Conservation (phyloP, 345 rosid genomes). For the Chamaenerion angustifolium region DNA sequence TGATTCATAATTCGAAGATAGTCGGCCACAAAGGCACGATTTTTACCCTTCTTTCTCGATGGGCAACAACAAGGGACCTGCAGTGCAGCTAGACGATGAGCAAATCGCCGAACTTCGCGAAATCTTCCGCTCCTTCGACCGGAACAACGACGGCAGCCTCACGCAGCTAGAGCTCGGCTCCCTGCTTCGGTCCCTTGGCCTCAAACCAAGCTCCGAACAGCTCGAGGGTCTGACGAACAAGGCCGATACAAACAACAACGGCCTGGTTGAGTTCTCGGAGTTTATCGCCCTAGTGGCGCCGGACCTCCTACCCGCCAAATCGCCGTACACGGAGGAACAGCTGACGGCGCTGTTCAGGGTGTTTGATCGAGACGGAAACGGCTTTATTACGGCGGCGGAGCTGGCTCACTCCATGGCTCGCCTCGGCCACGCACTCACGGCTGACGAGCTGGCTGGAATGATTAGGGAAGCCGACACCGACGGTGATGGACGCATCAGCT, state of each 20-base stretch:
- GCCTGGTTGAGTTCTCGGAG: constrained; percentile 77
- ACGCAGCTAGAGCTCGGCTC: constrained; percentile 87
- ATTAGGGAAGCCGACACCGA: constrained; percentile 88
- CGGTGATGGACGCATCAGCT: constrained; percentile 80
- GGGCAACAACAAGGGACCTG: constrained; percentile 27
- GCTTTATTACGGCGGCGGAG: constrained; percentile 70
- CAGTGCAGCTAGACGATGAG: constrained; percentile 50
- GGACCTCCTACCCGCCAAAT: constrained; percentile 45
- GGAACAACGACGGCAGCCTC: constrained; percentile 76
- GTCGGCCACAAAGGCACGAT: not conserved
- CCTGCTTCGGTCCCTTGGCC: constrained; percentile 59
- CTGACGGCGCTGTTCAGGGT: constrained; percentile 47
- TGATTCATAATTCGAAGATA: not conserved
- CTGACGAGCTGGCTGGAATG: constrained; percentile 81
- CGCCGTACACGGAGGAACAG: constrained; percentile 74
- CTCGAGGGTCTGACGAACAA: constrained; percentile 52
- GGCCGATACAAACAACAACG: constrained; percentile 76
- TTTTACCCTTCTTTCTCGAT: not conserved
- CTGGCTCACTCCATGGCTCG: constrained; percentile 83
- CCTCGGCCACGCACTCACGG: constrained; percentile 69
- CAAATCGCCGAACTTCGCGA: constrained; percentile 70
- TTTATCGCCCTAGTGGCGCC: constrained; percentile 67
- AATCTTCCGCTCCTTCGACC: constrained; percentile 73
- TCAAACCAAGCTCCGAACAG: constrained; percentile 66
- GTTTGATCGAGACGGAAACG: constrained; percentile 72